These are phyloP conservation scores for Schizochytrium sp. DNA, from an alignment of 108 stramenopile genomes.

Conservation along the genomic window DNA sequence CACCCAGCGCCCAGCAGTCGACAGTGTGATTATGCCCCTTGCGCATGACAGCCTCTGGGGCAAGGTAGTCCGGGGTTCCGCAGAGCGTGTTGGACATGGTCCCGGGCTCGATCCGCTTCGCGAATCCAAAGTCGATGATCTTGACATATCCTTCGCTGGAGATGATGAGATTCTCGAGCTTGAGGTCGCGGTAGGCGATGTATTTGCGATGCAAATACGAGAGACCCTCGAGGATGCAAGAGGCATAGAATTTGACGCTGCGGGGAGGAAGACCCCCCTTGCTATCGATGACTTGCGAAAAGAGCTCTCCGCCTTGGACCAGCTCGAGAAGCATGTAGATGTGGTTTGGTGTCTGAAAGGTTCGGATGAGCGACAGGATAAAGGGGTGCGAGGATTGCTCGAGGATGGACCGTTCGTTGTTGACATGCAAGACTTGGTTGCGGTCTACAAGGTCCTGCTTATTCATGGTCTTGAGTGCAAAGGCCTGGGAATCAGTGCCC, in stretches of 20 bases:
- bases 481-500: background rate
- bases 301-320: constrained; percentile 56
- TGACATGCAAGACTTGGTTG: constrained; percentile 32
- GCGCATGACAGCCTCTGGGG: constrained; percentile 71
- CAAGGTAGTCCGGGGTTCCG: constrained; percentile 83
- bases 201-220: constrained; percentile 19
- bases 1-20: constrained; percentile 78
- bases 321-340: constrained; percentile 65
- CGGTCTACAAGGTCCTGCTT: constrained; percentile 40
- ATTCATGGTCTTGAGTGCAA: constrained; percentile 74
- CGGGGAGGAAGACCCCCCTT: background rate
- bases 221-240: constrained; percentile 27
- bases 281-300: background rate
- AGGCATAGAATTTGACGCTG: constrained; percentile 26
- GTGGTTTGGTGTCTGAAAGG: constrained; percentile 52
- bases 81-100: constrained; percentile 83
- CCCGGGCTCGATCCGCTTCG: constrained; percentile 54
- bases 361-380: constrained; percentile 44
- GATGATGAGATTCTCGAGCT: constrained; percentile 67
- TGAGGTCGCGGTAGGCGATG: constrained; percentile 38
- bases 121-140: constrained; percentile 64
- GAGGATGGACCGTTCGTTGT: constrained; percentile 59
- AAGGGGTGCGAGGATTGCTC: constrained; percentile 52
- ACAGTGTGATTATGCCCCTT: constrained; percentile 65
- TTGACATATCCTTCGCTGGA: constrained; percentile 60